Evolutionary conservation across 2,329 filamentous ascomycete species (phyloP), one percentile per base, ranked within the genome.

Genomic region (Colletotrichum australisinense): DNA sequence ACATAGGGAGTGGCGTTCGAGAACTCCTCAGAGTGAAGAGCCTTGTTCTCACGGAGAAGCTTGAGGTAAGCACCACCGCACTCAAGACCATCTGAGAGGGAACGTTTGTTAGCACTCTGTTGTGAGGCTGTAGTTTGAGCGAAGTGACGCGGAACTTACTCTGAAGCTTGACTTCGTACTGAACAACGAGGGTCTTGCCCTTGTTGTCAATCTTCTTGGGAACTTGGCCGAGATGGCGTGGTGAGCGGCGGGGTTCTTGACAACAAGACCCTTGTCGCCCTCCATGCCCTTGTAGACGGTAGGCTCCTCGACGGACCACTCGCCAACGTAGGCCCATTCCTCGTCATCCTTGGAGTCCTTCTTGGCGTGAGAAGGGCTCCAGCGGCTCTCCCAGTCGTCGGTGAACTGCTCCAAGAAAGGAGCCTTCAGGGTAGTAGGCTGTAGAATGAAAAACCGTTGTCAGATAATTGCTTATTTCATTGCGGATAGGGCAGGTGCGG

Each of bases 161-260:
- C 88, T 99, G 97, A 77, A 98, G 94, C 91, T 99, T 99, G 83
- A 98, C 97, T 85, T 99, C 97, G 83, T 99, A 99, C 87, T 99
- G 97, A 67, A 99, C 95, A 78, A 99, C 97, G 64, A 99, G 91
- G 73, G 95, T 94, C 89, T 99, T 97, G 87, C 90, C 95, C 91
- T 96, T 98, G 91, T 97, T 97, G 86, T 98, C 93, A 81, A 99
- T 94, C 86, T 94, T 93, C 90, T 97, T 95, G 83, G 92, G 88
- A 99, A 98, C 87, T 98, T 98, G 87, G 97, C 95, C 63, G 97
- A 99, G 85, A 99, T 99, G 88, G 97, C 97, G 86, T 99, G 97
- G 88, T 99, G 97, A 79, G 97, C 97, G 78, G 97, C 97, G 77
- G 94, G 90, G 88, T 98, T 97, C 93, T 99, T 99, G 85, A 98